phyloP scores from a whole-genome alignment of 1,139 yeast genomes.

The Yamadazyma conglobata region DNA sequence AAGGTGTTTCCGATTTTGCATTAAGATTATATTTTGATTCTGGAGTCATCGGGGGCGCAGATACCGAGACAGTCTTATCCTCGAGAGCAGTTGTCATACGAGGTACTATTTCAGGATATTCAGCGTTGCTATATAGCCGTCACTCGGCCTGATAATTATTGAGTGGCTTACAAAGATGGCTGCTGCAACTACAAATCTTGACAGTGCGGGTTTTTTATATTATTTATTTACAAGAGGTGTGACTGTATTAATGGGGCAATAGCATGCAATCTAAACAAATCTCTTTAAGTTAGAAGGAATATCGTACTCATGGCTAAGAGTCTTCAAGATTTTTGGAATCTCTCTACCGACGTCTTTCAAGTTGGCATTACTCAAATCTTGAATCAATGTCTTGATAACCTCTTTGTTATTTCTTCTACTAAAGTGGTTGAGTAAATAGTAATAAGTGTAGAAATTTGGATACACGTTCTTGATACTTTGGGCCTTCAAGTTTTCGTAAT shows the following conservation, averaged over 20 bases:
- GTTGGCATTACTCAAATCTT: slow-evolving; percentile 27
- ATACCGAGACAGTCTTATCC: no score
- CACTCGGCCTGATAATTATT: no score
- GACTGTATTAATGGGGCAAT: no score
- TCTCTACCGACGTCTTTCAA: slow-evolving; percentile 35
- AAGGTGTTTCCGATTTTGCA: no score
- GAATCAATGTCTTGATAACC: slow-evolving; percentile 33
- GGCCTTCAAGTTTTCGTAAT: slow-evolving; percentile 30
- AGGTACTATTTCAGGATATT: no score
- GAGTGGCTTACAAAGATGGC: no score
- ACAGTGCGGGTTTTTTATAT: neutral
- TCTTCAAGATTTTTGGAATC: slow-evolving; percentile 30
- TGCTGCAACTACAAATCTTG: no score
- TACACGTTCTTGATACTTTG: slow-evolving; percentile 19
- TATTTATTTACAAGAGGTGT: slow-evolving; percentile 1
- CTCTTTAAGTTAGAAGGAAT: slow-evolving; percentile 6
- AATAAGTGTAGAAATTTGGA: slow-evolving; percentile 59
- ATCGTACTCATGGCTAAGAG: slow-evolving; percentile 1
- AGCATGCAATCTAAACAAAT: neutral
- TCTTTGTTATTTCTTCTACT: slow-evolving; percentile 27
- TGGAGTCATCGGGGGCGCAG: no score
- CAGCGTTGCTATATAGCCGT: no score
- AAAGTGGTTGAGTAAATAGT: slow-evolving; percentile 49
- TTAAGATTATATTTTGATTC: slow-evolving; percentile 8
- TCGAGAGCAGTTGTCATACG: no score